Base-by-base conservation (phyloP, 1,139 yeast species). In the Candida sp. region DNA sequence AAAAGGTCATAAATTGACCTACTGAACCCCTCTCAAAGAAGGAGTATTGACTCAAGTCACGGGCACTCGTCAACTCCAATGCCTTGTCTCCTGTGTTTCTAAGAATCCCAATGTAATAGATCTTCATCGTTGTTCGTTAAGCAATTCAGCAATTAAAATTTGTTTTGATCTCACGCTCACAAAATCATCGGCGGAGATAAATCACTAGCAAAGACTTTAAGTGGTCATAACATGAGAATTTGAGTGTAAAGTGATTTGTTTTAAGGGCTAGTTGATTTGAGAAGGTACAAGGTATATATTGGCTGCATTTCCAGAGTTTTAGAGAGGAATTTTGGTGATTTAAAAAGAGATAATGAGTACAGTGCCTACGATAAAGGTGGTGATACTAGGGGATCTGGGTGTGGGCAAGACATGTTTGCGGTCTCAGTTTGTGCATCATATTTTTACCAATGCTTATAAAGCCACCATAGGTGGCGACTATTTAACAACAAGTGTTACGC, bases 1-100 rank as follows among this genome's bases (percentile, higher is more conserved):
- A 91, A 64, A 95, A 95, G 3, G 95, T 81, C 97, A 93, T 88
- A 68, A 93, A 93, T 66, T 93, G 97, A 5, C 84, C 78, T 25
- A 84, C 90, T 49, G 81, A 80, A 47, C 76, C 69, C 54, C 95
- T 75, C 68, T 89, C 95, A 62, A 95, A 91, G 66, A 87, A 95
- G 36, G 95, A 83, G 66, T 91, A 93, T 56, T 84, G 86, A 29
- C 87, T 74, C 49, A 95, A 75, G 59, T 95, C 98, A 54, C 87
- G 81, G 30, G 93, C 91, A 32, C 86, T 77, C 11, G 90, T 71
- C 45, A 95, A 77, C 66, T 89, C 97, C 43, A 87, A 67, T 15
- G 95, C 80, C 59, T 84, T 84, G 30, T 73, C 75, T 33, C 79
- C 81, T 33, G 61, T 61, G 52, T 82, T 83, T 57, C 90, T 84